Evolutionary conservation across 2,329 filamentous ascomycete species (phyloP).

Genomic region (Colletotrichum graminicola): DNA sequence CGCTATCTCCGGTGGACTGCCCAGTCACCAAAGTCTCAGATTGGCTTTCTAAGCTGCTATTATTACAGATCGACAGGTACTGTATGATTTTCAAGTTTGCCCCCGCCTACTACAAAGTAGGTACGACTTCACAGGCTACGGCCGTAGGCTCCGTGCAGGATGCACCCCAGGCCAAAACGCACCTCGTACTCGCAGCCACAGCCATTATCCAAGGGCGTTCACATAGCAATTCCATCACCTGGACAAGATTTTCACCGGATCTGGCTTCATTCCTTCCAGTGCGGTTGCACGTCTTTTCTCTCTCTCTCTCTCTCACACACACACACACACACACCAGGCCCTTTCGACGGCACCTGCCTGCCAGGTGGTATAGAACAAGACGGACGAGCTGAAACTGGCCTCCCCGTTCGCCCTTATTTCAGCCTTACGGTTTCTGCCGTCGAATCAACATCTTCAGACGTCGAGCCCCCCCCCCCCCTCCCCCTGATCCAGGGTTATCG

Average conservation of each 20-base stretch:
- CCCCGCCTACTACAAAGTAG: neutral
- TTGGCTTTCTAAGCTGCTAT: neutral
- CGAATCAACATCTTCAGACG: conserved; percentile 3
- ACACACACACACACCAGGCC: neutral
- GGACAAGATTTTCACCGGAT: neutral
- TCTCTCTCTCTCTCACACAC: neutral
- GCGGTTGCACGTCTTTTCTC: neutral
- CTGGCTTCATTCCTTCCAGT: conserved; percentile 16
- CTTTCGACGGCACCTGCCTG: neutral
- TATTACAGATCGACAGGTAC: conserved; percentile 4
- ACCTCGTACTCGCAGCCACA: conserved; percentile 37
- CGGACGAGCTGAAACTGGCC: neutral
- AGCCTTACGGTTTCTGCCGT: conserved; percentile 10
- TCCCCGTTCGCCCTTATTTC: conserved; percentile 4
- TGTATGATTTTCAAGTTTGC: too few species aligned
- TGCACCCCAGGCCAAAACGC: conserved; percentile 1
- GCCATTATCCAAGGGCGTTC: conserved; percentile 18
- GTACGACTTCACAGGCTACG: conserved; percentile 15
- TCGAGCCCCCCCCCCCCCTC: neutral
- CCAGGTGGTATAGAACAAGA: conserved; percentile 1
- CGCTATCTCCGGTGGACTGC: neutral
- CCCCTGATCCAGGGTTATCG: neutral
- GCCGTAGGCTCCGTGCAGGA: conserved; percentile 11
- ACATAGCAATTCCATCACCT: conserved; percentile 17
- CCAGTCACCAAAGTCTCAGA: neutral